phyloP scores from a whole-genome alignment of 2,329 filamentous ascomycete genomes.

The Talaromyces sp. region DNA sequence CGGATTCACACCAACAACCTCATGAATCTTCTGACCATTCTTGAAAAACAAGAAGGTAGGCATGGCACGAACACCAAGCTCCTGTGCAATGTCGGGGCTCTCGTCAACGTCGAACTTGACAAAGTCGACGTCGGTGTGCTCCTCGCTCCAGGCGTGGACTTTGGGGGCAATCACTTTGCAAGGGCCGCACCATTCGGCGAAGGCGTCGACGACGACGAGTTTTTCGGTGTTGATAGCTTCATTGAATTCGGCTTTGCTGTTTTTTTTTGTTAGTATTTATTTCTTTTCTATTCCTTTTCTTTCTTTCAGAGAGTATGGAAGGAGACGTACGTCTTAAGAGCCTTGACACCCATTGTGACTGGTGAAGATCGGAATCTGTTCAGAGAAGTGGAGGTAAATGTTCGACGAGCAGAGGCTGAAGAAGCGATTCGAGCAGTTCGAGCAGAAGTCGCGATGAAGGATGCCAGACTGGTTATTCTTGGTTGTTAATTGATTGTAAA shows the following conservation, averaged over 20 bases:
- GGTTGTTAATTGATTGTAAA: not conserved
- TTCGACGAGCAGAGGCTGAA: conserved; percentile 8
- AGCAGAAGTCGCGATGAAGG: not conserved
- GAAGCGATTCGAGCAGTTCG: not conserved
- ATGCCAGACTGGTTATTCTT: not conserved
- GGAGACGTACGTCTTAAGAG: conserved; percentile 35
- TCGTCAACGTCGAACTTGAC: conserved; percentile 90
- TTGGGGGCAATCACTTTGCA: conserved; percentile 86
- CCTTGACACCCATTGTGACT: conserved; percentile 44
- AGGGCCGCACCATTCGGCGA: conserved; percentile 87
- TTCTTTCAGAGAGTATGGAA: not conserved
- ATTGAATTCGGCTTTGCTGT: conserved; percentile 57
- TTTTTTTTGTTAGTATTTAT: not conserved
- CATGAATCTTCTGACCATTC: conserved; percentile 64
- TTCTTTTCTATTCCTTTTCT: conserved; percentile 18
- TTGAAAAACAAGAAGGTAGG: conserved; percentile 86
- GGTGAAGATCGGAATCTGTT: conserved; percentile 42
- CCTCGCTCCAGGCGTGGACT: conserved; percentile 59
- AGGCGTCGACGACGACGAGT: conserved; percentile 75
- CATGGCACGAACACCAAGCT: conserved; percentile 83
- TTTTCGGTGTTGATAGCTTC: conserved; percentile 44
- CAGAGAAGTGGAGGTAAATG: conserved; percentile 26
- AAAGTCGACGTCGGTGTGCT: conserved; percentile 62
- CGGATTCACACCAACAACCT: conserved; percentile 79
- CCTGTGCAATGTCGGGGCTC: conserved; percentile 65